Base-by-base conservation (phyloP, 2,329 filamentous ascomycete genomes). In the Xylaria sp. region DNA sequence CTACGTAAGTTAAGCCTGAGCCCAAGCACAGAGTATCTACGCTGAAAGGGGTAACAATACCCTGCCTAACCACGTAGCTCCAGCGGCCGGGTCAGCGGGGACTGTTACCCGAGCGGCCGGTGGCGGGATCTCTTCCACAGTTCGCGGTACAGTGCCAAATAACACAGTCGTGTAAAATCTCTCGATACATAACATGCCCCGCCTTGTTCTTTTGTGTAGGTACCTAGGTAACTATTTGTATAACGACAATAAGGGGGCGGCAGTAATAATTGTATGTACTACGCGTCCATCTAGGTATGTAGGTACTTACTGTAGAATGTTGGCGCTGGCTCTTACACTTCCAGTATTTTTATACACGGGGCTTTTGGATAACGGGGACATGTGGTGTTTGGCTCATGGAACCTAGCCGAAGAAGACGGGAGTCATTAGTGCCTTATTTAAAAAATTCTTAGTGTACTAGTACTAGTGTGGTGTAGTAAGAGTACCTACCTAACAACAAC, bases 21-120 rank as follows among this genome's bases (percentile, higher is more conserved):
- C 42, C 56, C 51, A 19, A 60, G 51, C 19, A 27, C 32, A 51
- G 53, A 56, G 14, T 11, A 8, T 11, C 5, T 42, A 42, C 39
- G 19, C 58, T 51, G 48, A 51, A 53, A 47, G 12, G 42, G 58
- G 64, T 24, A 45, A 47, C 21, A 66, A 51, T n/a, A 57, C 51
- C 58, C 58, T 66, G 21, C 53, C 53, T 61, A 51, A 36, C 64
- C 48, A 64, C 39, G 51, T 64, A 67, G 64, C 48, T 21, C 56
- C 21, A 56, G 61, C 47, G 56, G 47, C 65, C 61, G 68, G 68
- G 61, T 58, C 32, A 53, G 61, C 68, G 65, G 68, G 64, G 65
- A 14, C 58, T 62, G 51, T 50, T 61, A 69, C 64, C 68, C 68
- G 64, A 57, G 64, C 47, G 56, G 56, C 64, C 64, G 68, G 65